Evolutionary conservation across 768 basidiomycete genomes (phyloP).

Genomic region (Nevesoporus exiguus): DNA sequence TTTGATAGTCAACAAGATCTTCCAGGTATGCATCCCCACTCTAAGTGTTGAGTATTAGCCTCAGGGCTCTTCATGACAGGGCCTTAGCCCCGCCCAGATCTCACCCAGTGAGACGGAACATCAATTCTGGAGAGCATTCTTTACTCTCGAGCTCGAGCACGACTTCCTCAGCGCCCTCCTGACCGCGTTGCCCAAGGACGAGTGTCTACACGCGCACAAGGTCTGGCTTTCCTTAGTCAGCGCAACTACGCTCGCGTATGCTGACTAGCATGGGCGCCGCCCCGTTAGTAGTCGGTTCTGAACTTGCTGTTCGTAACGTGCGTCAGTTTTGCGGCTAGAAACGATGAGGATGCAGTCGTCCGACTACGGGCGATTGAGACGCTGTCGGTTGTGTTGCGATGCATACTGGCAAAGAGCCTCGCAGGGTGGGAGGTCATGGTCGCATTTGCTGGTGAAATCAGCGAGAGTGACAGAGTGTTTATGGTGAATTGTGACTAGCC

Average conservation of each 20-base stretch:
- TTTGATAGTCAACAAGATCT: constrained; percentile 44
- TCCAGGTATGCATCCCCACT: constrained; percentile 34
- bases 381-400: constrained; percentile 43
- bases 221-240: constrained; percentile 29
- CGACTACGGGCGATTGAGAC: constrained; percentile 48
- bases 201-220: constrained; percentile 49
- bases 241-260: background rate
- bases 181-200: constrained; percentile 42
- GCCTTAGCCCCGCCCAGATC: constrained; percentile 42
- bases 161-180: constrained; percentile 43
- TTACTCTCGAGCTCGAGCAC: constrained; percentile 51
- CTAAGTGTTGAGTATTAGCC: background rate
- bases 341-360: constrained; percentile 14
- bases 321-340: constrained; percentile 37
- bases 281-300: constrained; percentile 48
- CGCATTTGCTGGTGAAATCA: constrained; percentile 57
- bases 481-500: constrained; percentile 33
- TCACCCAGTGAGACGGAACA: constrained; percentile 41
- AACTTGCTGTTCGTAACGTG: constrained; percentile 46
- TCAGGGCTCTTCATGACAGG: constrained; percentile 27
- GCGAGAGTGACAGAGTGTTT: constrained; percentile 56
- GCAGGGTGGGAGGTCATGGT: constrained; percentile 76
- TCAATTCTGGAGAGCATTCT: constrained; percentile 51
- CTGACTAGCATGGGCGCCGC: constrained; percentile 10
- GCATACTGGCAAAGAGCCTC: constrained; percentile 52